These are phyloP conservation scores for Metarhizium humberi DNA, from an alignment of 2,329 filamentous ascomycete genomes.

Conservation along the genomic window DNA sequence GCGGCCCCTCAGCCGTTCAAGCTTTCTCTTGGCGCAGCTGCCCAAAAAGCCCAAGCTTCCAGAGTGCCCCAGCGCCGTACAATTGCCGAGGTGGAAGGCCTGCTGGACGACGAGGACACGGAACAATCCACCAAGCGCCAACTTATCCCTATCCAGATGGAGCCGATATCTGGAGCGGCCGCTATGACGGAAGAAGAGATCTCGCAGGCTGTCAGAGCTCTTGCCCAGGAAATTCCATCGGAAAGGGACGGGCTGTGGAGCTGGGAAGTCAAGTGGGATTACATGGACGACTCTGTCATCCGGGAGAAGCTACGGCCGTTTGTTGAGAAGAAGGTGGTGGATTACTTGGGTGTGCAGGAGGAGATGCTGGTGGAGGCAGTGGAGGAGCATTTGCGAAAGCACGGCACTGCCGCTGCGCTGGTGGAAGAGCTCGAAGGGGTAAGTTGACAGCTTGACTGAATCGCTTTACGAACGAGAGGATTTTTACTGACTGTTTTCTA, in stretches of 20 bases:
- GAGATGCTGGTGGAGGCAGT: conserved; percentile 91
- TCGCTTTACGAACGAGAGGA: not conserved
- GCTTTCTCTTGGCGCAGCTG: conserved; percentile 80
- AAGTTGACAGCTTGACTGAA: conserved; percentile 21
- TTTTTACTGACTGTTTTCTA: conserved; percentile 28
- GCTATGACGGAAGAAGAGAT: conserved; percentile 81
- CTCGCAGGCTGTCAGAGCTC: conserved; percentile 66
- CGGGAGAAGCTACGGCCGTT: conserved; percentile 85
- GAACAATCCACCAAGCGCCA: conserved; percentile 60
- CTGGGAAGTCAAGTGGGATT: conserved; percentile 92
- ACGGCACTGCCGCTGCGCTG: conserved; percentile 66
- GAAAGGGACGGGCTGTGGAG: conserved; percentile 80
- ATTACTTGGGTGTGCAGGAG: conserved; percentile 93
- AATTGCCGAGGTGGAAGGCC: conserved; percentile 85
- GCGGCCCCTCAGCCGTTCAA: conserved; percentile 72
- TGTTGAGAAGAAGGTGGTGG: conserved; percentile 96
- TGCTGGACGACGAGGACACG: conserved; percentile 92
- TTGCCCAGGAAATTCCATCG: conserved; percentile 84
- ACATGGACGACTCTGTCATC: conserved; percentile 71
- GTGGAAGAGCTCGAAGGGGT: conserved; percentile 80
- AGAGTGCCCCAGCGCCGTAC: conserved; percentile 58
- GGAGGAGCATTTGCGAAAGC: conserved; percentile 72
- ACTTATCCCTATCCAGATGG: conserved; percentile 75
- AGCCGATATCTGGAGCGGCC: conserved; percentile 51
- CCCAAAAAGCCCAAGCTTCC: conserved; percentile 58